phyloP scores from a whole-genome alignment of 805 yeast genomes.

The Candida adriatica region DNA sequence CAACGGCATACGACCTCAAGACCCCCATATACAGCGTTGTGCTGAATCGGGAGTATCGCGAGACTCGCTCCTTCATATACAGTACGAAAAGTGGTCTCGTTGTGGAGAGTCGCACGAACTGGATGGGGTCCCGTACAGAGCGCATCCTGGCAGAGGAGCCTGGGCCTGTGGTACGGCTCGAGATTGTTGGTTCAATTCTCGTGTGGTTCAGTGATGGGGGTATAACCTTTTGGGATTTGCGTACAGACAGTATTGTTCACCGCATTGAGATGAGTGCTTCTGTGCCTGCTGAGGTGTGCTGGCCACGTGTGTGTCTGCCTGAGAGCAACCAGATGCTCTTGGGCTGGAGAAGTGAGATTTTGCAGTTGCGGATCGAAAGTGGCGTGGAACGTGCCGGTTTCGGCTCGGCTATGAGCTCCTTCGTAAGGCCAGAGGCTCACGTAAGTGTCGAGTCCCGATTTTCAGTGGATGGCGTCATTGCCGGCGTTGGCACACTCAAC shows the following conservation, averaged over 20 bases:
- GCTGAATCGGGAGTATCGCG: slow-evolving; percentile 60
- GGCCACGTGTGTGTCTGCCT: slow-evolving; percentile 69
- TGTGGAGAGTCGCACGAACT: slow-evolving; percentile 63
- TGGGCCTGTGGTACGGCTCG: slow-evolving; percentile 68
- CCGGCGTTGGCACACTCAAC: slow-evolving; percentile 73
- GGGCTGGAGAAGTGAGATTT: slow-evolving; percentile 79
- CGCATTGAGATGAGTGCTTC: slow-evolving; percentile 38
- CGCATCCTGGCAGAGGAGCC: slow-evolving; percentile 42
- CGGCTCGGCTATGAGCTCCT: slow-evolving; percentile 37
- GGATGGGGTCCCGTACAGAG: slow-evolving; percentile 84
- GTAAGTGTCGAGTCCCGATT: slow-evolving; percentile 38
- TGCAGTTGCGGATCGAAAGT: slow-evolving; percentile 51
- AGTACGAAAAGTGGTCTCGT: slow-evolving; percentile 92
- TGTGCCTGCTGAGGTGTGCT: slow-evolving; percentile 68
- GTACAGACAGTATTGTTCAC: slow-evolving; percentile 41
- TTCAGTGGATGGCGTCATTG: slow-evolving; percentile 40
- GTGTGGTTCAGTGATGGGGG: slow-evolving; percentile 86
- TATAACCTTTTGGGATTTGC: slow-evolving; percentile 56
- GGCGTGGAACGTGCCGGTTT: slow-evolving; percentile 20
- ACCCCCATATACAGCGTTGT: slow-evolving; percentile 87
- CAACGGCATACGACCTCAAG: slow-evolving; percentile 65
- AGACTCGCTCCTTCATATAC: slow-evolving; percentile 60
- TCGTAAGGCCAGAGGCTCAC: slow-evolving; percentile 35
- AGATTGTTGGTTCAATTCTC: slow-evolving; percentile 55
- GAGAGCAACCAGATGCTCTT: slow-evolving; percentile 62